These are phyloP conservation scores for Alternaria triticimaculans DNA, from an alignment of 2,329 filamentous ascomycete species.

Conservation along the genomic window DNA sequence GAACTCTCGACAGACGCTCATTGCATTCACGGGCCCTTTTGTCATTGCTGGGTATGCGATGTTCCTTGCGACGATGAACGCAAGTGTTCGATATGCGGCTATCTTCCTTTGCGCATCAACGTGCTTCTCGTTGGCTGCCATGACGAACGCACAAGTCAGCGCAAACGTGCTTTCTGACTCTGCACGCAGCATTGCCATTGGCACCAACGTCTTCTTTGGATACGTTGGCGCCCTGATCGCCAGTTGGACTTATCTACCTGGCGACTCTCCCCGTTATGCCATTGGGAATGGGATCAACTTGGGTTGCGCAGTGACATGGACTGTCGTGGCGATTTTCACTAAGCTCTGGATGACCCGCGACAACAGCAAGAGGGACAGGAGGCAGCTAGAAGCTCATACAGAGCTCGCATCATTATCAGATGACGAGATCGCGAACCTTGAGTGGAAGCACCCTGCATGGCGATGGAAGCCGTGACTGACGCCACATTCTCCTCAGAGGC, in stretches of 20 bases:
- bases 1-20: slow-evolving; percentile 64
- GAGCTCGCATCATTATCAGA: slow-evolving; percentile 60
- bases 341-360: slow-evolving; percentile 66
- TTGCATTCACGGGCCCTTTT: slow-evolving; percentile 63
- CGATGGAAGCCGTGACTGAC: slow-evolving; percentile 57
- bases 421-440: slow-evolving; percentile 64
- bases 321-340: slow-evolving; percentile 34
- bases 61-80: slow-evolving; percentile 62
- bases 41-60: slow-evolving; percentile 72
- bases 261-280: slow-evolving; percentile 66
- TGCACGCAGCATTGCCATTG: slow-evolving; percentile 53
- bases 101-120: slow-evolving; percentile 70
- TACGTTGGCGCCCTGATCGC: slow-evolving; percentile 70
- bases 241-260: slow-evolving; percentile 67
- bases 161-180: slow-evolving; percentile 75
- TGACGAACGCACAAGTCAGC: slow-evolving; percentile 68
- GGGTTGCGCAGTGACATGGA: slow-evolving; percentile 5
- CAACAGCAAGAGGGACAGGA: slow-evolving; percentile 63
- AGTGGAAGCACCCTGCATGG: slow-evolving; percentile 69
- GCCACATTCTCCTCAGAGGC: not conserved
- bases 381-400: slow-evolving; percentile 55
- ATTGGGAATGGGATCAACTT: slow-evolving; percentile 65
- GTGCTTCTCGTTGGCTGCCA: slow-evolving; percentile 65
- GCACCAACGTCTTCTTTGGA: slow-evolving; percentile 64
- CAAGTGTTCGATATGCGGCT: slow-evolving; percentile 66